phyloP scores from a whole-genome alignment of 1,284 basidiomycete genomes.

The Prillingera fragicola region DNA sequence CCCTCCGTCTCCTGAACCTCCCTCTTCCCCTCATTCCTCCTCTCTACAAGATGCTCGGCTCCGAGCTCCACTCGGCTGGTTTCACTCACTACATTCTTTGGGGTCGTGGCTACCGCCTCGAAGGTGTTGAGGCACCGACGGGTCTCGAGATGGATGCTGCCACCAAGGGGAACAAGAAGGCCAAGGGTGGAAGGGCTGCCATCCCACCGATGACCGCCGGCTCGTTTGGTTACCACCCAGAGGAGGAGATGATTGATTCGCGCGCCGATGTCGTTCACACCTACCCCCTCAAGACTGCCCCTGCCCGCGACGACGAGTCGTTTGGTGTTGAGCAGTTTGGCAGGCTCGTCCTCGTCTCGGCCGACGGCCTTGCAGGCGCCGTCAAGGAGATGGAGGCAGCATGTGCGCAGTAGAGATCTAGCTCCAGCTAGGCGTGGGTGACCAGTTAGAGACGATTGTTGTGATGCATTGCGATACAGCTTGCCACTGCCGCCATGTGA shows the following conservation, averaged over 20 bases:
- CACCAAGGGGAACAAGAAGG: slow-evolving; percentile 24
- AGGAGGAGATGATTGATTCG: slow-evolving; percentile 72
- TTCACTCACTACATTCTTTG: slow-evolving; percentile 45
- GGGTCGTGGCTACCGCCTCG: slow-evolving; percentile 45
- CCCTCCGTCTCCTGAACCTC: slow-evolving; percentile 85
- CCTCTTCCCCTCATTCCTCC: slow-evolving; percentile 83
- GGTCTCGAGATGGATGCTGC: slow-evolving; percentile 37
- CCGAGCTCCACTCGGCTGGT: slow-evolving; percentile 61
- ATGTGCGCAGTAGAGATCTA: slow-evolving; percentile 16
- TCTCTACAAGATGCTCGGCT: slow-evolving; percentile 77
- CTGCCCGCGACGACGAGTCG: slow-evolving; percentile 61
- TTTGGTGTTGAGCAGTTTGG: slow-evolving; percentile 77
- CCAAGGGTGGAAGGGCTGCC: slow-evolving; percentile 40
- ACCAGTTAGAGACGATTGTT: no score
- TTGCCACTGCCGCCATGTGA: no score
- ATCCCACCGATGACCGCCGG: slow-evolving; percentile 33
- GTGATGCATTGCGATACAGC: no score
- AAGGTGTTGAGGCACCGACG: slow-evolving; percentile 39
- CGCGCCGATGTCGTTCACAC: slow-evolving; percentile 59
- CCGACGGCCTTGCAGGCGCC: slow-evolving; percentile 36
- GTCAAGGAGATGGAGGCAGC: slow-evolving; percentile 48
- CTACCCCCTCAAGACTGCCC: slow-evolving; percentile 61
- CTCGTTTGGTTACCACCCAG: slow-evolving; percentile 71
- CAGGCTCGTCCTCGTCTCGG: slow-evolving; percentile 63
- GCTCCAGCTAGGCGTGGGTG: no score